Evolutionary conservation across 352 stramenopile species (phyloP).

Genomic region (Phytophthora pseudosyringae): DNA sequence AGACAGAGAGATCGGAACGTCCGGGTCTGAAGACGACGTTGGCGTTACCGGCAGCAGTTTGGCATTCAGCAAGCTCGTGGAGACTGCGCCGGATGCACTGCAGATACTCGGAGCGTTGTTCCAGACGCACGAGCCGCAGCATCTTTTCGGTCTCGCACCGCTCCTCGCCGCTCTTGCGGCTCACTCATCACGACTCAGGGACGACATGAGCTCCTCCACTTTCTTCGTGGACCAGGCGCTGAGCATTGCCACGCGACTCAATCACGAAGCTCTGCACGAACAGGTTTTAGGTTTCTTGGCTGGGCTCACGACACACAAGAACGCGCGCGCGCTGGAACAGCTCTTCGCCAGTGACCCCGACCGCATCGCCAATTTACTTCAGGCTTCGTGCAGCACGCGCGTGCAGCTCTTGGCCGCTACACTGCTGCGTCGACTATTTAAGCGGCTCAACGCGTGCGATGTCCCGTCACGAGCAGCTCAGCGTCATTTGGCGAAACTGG

Average conservation of each 20-base stretch:
- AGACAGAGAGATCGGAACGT: slow-evolving; percentile 2
- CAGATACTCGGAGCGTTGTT: slow-evolving; percentile 49
- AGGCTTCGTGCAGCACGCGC: slow-evolving; percentile 35
- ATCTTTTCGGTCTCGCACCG: slow-evolving; percentile 50
- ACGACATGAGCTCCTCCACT: slow-evolving; percentile 37
- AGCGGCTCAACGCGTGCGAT: slow-evolving; percentile 47
- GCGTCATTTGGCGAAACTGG: slow-evolving; percentile 53
- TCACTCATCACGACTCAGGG: slow-evolving; percentile 37
- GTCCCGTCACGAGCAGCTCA: slow-evolving; percentile 50
- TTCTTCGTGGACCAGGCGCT: slow-evolving; percentile 50
- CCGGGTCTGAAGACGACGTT: not conserved
- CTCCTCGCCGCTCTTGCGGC: slow-evolving; percentile 50
- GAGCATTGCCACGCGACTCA: slow-evolving; percentile 42
- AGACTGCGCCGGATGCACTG: slow-evolving; percentile 29
- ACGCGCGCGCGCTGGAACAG: slow-evolving; percentile 43
- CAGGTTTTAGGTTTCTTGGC: slow-evolving; percentile 61
- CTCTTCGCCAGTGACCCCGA: slow-evolving; percentile 58
- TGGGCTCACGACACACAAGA: slow-evolving; percentile 57
- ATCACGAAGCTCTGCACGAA: slow-evolving; percentile 42
- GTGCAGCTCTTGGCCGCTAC: slow-evolving; percentile 43
- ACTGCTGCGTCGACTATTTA: slow-evolving; percentile 66
- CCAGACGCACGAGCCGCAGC: slow-evolving; percentile 41
- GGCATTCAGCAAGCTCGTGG: slow-evolving; percentile 49
- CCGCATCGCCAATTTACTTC: slow-evolving; percentile 61
- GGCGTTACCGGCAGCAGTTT: slow-evolving; percentile 15